Evolutionary conservation across 2,329 filamentous ascomycete genomes (phyloP), one percentile per base, ranked within the genome.

Genomic region (Fusarium stilboides): DNA sequence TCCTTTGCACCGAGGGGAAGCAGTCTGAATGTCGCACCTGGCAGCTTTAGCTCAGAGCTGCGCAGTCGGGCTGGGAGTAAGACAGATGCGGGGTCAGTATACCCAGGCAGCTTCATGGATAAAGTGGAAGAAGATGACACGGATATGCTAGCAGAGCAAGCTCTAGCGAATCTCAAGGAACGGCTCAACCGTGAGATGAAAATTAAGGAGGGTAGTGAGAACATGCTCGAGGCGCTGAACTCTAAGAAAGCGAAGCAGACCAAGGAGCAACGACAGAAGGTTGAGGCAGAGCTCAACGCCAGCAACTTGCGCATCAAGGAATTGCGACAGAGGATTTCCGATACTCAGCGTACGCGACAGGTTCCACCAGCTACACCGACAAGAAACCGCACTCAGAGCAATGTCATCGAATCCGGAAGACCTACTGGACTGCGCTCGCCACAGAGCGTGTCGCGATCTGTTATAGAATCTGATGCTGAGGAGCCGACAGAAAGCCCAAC

Each of bases 171-270:
- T 52, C 86, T 98, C 67, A 91, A 92, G 75, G 94, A 98, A 74
- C 89, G 91, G 76, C 91, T 99, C 69, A 95, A 94, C 72, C 95
- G 97, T 75, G 97, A 99, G 82, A 91, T 94, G 82, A 98, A 98
- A 85, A 98, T 99, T 78, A 98, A 97, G 80, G 92, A 95, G 75
- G 96, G 96, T 20, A 98, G 95, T 60, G 96, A 99, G 84, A 99
- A 99, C 78, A 91, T 99, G 88, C 85, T 99, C 39, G 96, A 99
- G 82, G 96, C 96, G 14, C 83, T 99, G 70, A 94, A 98, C 78
- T 88, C 90, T 44, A 99, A 99, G 81, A 98, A 97, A 79, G 92
- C 93, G 45, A 99, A 98, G 81, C 95, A 98, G 79, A 92, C 92
- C 68, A 97, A 94, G 77, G 95, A 95, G 63, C 93, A 95, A 77